Conservation (phyloP, 768 basidiomycete species). For the Pilatotrama ljubarskyi region DNA sequence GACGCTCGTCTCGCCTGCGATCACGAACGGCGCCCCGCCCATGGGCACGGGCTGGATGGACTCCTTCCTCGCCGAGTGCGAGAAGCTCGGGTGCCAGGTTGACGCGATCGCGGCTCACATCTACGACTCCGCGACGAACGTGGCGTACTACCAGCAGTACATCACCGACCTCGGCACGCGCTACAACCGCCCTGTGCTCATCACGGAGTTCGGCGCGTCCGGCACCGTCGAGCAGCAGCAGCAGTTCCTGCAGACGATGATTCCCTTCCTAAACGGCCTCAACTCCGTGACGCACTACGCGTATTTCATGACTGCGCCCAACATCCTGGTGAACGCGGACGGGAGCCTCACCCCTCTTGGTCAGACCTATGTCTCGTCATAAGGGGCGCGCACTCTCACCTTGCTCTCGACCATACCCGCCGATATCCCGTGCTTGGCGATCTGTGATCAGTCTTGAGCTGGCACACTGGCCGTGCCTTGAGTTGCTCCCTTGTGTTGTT, state of each 20-base stretch:
- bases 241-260: constrained; percentile 30
- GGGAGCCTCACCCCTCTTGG: constrained; percentile 26
- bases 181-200: constrained; percentile 31
- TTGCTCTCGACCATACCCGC: not conserved
- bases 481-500: not conserved
- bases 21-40: constrained; percentile 35
- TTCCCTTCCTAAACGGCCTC: constrained; percentile 32
- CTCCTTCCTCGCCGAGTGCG: constrained; percentile 31
- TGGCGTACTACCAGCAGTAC: constrained; percentile 33
- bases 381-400: not conserved
- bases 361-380: constrained; percentile 28
- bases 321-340: constrained; percentile 30
- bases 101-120: constrained; percentile 33
- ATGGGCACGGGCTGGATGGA: constrained; percentile 35
- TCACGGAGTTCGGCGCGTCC: constrained; percentile 35
- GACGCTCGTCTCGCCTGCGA: constrained; percentile 33
- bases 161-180: constrained; percentile 30
- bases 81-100: constrained; percentile 27
- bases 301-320: constrained; percentile 29
- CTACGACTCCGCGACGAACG: constrained; percentile 34
- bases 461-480: not conserved
- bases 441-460: not conserved
- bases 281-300: constrained; percentile 27
- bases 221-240: constrained; percentile 26
- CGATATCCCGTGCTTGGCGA: not conserved